Base-by-base conservation (phyloP, 306 rosid species). In the Quercus parvula region DNA sequence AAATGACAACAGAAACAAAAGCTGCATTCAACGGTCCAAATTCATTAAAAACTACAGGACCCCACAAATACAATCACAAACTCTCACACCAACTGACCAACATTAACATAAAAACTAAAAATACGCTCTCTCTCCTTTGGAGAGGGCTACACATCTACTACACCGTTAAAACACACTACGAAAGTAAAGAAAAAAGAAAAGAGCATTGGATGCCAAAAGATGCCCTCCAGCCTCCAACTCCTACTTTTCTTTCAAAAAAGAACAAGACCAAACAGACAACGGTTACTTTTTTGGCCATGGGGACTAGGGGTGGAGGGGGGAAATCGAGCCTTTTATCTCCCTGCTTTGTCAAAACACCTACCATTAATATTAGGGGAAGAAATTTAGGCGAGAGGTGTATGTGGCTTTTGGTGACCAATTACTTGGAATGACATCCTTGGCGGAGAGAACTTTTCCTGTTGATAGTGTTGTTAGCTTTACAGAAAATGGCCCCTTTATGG, bases 71-170 rank as follows among this genome's bases (percentile, higher is more conserved):
- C 46, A 8, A 8, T 41, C 84, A 74, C 75, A 79, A 71, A 5
- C 57, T 59, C 33, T 58, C 77, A 72, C 25, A 25, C 67, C 33
- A 49, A 12, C 54, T 49, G 5, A 12, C 54, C 67, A 24, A 61
- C 67, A 8, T 41, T 35, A 59, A 35, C 9, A 41, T 61, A 35
- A 52, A 81, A 77, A 56, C 11, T 7, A 73, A 74, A 73, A 44
- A 28, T 2, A 82, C 84, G 90, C 98, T 89, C 97, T 87, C 94
- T 85, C 97, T 91, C 96, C 92, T 88, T 94, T 82, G 95, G 90
- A 93, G 96, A 86, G 85, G 96, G 96, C 97, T 81, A 81, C 84
- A 54, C 46, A 41, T 30, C 18, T 19, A 82, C 18, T 19, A 82
- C 72, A 51, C 41, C 67, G 79, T 78, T 71, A 38, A 64, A 76